Conservation (phyloP, 306 rosid species). For the Fragaria vesca region DNA sequence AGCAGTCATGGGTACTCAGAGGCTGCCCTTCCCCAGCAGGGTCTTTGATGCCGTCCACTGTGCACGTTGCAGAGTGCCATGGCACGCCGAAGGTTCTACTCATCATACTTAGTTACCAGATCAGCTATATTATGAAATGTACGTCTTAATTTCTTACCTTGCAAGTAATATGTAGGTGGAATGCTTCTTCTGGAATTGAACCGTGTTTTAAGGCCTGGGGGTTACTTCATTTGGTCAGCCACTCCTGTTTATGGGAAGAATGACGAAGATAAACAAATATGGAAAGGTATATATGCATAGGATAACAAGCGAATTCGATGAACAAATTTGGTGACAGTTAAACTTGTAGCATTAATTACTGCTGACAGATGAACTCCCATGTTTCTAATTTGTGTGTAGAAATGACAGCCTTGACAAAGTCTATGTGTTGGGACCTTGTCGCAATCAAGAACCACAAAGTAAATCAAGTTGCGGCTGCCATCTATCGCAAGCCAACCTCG, state of each 20-base stretch:
- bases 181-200: constrained; percentile 81
- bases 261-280: constrained; percentile 75
- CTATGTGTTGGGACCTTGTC: constrained; percentile 95
- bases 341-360: background rate
- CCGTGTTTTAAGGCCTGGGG: constrained; percentile 78
- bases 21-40: constrained; percentile 74
- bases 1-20: constrained; percentile 94
- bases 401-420: constrained; percentile 64
- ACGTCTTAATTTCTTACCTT: background rate
- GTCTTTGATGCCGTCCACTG: constrained; percentile 79
- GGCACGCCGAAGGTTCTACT: constrained; percentile 74
- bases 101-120: background rate
- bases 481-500: constrained; percentile 72
- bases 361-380: background rate
- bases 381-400: constrained; percentile 34
- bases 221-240: constrained; percentile 83
- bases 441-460: constrained; percentile 65
- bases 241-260: constrained; percentile 89
- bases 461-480: constrained; percentile 64
- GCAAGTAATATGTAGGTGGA: constrained; percentile 49
- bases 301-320: background rate
- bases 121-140: background rate
- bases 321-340: background rate
- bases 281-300: constrained; percentile 48
- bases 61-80: constrained; percentile 92